Percentiles rank a stretch among this genome's conserved stretches.
Evolutionary conservation across 2,329 filamentous ascomycete species (phyloP).

Genomic region (Dryadomyces quercus-mongolicae): DNA sequence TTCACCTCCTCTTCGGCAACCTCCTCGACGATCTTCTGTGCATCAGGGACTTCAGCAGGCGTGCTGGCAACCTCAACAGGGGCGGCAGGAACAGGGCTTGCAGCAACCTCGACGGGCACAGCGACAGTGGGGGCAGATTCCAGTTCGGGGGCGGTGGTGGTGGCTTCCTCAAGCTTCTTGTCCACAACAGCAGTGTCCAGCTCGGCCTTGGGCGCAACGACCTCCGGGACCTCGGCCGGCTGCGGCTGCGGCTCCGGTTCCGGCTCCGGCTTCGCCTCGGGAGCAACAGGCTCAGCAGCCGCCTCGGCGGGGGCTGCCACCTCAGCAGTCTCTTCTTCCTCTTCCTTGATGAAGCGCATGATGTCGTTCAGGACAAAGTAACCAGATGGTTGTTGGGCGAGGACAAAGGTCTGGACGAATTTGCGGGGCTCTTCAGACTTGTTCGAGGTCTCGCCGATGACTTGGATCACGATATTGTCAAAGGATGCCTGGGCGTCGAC

Average conservation of each 20-base stretch:
- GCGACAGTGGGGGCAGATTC: conserved; percentile 28
- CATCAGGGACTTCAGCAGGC: conserved; percentile 18
- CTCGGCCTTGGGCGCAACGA: conserved; percentile 20
- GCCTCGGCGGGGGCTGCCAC: conserved; percentile 18
- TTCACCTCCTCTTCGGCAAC: conserved; percentile 42
- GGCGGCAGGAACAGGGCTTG: conserved; percentile 10
- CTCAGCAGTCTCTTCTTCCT: conserved; percentile 60
- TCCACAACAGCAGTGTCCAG: conserved; percentile 47
- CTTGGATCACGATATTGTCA: conserved; percentile 91
- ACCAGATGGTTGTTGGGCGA: conserved; percentile 88
- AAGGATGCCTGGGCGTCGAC: conserved; percentile 91
- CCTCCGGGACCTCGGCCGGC: conserved; percentile 15
- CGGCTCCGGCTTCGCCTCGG: conserved; percentile 18
- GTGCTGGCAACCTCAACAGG: conserved; percentile 18
- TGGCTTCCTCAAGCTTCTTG: conserved; percentile 61
- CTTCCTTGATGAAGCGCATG: conserved; percentile 82
- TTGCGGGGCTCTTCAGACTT: conserved; percentile 84
- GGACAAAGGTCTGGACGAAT: conserved; percentile 95
- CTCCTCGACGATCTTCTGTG: conserved; percentile 36
- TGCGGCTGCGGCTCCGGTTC: conserved; percentile 28
- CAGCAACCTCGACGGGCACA: conserved; percentile 16
- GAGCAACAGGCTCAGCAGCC: conserved; percentile 10
- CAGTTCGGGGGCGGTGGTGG: conserved; percentile 17
- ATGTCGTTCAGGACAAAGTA: conserved; percentile 99
- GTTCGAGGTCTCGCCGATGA: conserved; percentile 96